Evolutionary conservation across 2,329 filamentous ascomycete species (phyloP), one percentile per base, ranked within the genome.

Genomic region (Sclerotinia trifoliorum): DNA sequence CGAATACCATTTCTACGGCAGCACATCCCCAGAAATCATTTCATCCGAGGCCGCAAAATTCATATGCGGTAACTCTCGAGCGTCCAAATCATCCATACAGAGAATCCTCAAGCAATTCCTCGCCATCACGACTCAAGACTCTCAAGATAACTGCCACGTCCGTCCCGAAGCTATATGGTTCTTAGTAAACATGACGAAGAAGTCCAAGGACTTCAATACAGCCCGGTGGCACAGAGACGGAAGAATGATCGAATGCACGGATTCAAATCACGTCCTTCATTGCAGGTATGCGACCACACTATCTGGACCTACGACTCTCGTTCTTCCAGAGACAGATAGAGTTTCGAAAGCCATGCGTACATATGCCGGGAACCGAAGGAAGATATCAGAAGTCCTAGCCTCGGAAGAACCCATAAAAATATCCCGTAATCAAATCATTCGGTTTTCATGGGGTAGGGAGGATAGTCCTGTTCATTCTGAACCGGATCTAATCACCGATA

Each of bases 391-490:
- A 17, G 11, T 24, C 10, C 60, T 68, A 46, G 35, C 21, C 24
- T 35, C 15, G 7, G 67, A 68, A 66, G 26, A 13, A 2, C 35
- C 54, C 6, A 13, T 66, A 5, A n/a, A n/a, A 6, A 21, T 68
- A 8, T 21, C 46, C 21, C 24, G 26, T n/a, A 48, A 49, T 5
- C 44, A 65, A 46, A 55, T 70, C 1, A 56, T 70, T 44, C 24
- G 66, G 6, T 70, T 70, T 26, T 65, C 57, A 8, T 70, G 66
- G 66, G 68, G 68, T 2, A 10, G 44, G 5, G 44, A 65, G 8
- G 68, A 68, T 15, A 52, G 39, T 21, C 68, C 68, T 4, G 54
- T 70, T 2, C 68, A 70, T n/a, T 68, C 66, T 1, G 68, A 70
- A 42, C 68, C 68, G n/a, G 24, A 70, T 49, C 29, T 68, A 7